These are phyloP conservation scores for Xylaria sp. DNA, from an alignment of 2,329 filamentous ascomycete species.

Conservation along the genomic window DNA sequence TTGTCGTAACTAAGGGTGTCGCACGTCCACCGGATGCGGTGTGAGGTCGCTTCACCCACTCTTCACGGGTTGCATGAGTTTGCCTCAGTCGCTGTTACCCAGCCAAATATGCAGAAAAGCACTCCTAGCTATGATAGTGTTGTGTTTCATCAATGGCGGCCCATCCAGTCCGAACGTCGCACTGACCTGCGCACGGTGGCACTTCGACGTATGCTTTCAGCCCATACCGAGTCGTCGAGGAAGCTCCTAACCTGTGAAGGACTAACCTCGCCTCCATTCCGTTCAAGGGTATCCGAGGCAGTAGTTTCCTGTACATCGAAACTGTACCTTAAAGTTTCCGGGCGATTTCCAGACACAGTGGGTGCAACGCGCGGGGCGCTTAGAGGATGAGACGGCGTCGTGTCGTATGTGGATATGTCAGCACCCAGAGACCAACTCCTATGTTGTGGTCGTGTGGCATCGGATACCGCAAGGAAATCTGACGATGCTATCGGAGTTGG, in stretches of 20 bases:
- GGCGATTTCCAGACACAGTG: constrained; percentile 48
- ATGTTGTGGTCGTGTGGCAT: constrained; percentile 45
- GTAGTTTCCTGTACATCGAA: constrained; percentile 60
- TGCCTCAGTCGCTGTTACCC: not conserved
- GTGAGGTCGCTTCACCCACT: not conserved
- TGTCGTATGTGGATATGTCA: constrained; percentile 52
- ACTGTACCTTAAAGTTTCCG: constrained; percentile 61
- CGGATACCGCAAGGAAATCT: constrained; percentile 45
- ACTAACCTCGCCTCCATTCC: constrained; percentile 72
- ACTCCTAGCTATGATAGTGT: not conserved
- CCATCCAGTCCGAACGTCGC: constrained; percentile 41
- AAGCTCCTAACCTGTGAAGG: constrained; percentile 81
- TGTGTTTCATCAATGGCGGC: constrained; percentile 24
- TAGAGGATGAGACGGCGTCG: constrained; percentile 56
- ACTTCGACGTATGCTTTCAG: constrained; percentile 87
- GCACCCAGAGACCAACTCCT: constrained; percentile 51
- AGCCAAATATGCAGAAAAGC: not conserved
- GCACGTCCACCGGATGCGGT: not conserved
- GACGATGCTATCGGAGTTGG: constrained; percentile 33
- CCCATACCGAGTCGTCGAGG: constrained; percentile 89
- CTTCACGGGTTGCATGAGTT: not conserved
- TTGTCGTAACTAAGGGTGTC: not conserved
- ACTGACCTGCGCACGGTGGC: constrained; percentile 67
- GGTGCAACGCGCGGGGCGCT: constrained; percentile 57
- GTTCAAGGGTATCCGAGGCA: constrained; percentile 52